These are phyloP conservation scores for Glonium stellatum DNA, from an alignment of 495 filamentous ascomycete species.

Conservation along the genomic window DNA sequence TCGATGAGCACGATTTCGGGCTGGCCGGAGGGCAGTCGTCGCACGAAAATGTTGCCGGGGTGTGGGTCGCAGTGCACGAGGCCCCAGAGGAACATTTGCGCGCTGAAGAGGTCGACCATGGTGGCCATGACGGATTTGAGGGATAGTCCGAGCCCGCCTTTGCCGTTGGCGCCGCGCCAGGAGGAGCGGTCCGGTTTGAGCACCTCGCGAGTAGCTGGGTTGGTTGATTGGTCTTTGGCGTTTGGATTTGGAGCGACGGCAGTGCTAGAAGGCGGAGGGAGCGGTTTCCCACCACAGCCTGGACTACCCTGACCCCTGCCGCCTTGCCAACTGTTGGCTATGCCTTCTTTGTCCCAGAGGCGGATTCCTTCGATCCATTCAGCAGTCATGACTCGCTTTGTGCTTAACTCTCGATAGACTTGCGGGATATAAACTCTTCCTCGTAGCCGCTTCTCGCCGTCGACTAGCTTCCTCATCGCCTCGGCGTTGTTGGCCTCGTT, in stretches of 20 bases:
- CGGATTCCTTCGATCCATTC: slow-evolving; percentile 96
- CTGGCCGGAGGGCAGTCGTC: slow-evolving; percentile 70
- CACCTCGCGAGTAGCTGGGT: slow-evolving; percentile 22
- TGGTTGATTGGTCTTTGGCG: slow-evolving; percentile 36
- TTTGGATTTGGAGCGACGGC: slow-evolving; percentile 38
- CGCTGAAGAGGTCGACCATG: slow-evolving; percentile 90
- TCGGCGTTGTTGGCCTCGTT: slow-evolving; percentile 87
- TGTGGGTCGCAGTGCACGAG: slow-evolving; percentile 93
- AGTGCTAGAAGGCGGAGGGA: slow-evolving; percentile 44
- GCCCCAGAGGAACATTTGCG: slow-evolving; percentile 95
- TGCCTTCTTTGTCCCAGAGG: slow-evolving; percentile 78
- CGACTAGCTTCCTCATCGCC: slow-evolving; percentile 69
- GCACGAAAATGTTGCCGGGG: slow-evolving; percentile 93
- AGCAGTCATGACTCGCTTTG: slow-evolving; percentile 80
- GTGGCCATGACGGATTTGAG: slow-evolving; percentile 86
- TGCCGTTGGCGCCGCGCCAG: slow-evolving; percentile 64
- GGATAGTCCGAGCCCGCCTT: slow-evolving; percentile 74
- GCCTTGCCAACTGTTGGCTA: slow-evolving; percentile 68
- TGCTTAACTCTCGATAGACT: slow-evolving; percentile 74
- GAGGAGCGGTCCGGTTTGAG: slow-evolving; percentile 72
- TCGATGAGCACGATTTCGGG: slow-evolving; percentile 93
- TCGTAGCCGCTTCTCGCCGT: slow-evolving; percentile 65
- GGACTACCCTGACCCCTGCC: slow-evolving; percentile 68
- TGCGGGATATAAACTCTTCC: slow-evolving; percentile 81
- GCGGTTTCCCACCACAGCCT: slow-evolving; percentile 61